Base-by-base conservation (phyloP, 257 asterid genomes). In the Henckelia pumila region DNA sequence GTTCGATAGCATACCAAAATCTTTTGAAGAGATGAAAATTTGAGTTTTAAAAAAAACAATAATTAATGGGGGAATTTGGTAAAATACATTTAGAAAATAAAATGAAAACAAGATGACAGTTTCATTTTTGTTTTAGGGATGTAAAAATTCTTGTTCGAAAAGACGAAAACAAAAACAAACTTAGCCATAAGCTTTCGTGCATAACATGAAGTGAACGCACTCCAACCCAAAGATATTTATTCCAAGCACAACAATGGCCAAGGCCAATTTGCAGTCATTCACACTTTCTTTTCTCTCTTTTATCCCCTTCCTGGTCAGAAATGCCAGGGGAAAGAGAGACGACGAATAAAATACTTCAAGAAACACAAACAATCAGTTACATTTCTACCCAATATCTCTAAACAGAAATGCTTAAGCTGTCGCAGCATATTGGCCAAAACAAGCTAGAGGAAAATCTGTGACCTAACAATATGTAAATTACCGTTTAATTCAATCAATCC, bases 381-480 rank as follows among this genome's bases (percentile, higher is more conserved):
- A 40, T 13, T 10, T 40, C 52, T 13, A 40, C 52, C 52, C n/a
- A 40, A 40, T 14, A 40, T 40, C 3, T 14, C 52, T 14, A 5
- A 40, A 40, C n/a, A 40, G 19, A 40, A 40, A 40, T 4, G 52
- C n/a, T 19, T 11, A 40, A 13, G 7, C n/a, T 40, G 52, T 13
- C 52, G 7, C 52, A 40, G 19, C 14, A 40, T 13, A 40, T 35
- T 40, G 19, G 52, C 52, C 52, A 40, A 40, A 13, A 40, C 52
- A 40, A 40, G 5, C 52, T 13, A 40, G 19, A 40, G 52, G 50
- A 14, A 40, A 11, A 40, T 14, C 4, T 40, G 52, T 29, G 57
- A 71, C 71, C 44, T 26, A 58, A 61, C 28, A 63, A 28, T 28
- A 57, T 21, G 49, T 35, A 62, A 13, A 59, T 29, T 69, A 49